Evolutionary conservation across 768 basidiomycete genomes (phyloP).

Genomic region (Serendipita sp.): DNA sequence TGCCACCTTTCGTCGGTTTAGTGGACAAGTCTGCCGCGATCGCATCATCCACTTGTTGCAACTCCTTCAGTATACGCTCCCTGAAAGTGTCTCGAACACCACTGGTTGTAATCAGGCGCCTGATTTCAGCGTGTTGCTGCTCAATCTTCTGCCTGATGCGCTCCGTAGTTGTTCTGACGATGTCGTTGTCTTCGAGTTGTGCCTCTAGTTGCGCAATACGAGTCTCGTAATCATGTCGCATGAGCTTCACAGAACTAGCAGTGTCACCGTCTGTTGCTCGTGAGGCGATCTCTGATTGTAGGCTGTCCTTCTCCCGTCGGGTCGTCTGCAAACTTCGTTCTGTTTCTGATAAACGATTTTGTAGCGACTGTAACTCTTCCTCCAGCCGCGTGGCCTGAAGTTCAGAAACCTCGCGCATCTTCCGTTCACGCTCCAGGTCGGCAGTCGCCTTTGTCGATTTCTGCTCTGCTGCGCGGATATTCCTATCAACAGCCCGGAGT

Average conservation of each 20-base stretch:
- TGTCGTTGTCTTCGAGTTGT: slow-evolving; percentile 42
- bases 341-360: slow-evolving; percentile 41
- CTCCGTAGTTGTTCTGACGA: slow-evolving; percentile 31
- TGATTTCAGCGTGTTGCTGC: slow-evolving; percentile 56
- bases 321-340: slow-evolving; percentile 35
- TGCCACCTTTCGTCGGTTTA: slow-evolving; percentile 18
- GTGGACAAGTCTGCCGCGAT: slow-evolving; percentile 35
- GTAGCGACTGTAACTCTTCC: slow-evolving; percentile 39
- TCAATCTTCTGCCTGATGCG: slow-evolving; percentile 48
- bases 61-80: slow-evolving; percentile 42
- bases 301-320: slow-evolving; percentile 45
- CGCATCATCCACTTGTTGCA: slow-evolving; percentile 44
- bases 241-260: slow-evolving; percentile 37
- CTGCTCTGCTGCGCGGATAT: slow-evolving; percentile 44
- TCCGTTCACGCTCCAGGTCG: slow-evolving; percentile 53
- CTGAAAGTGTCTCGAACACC: slow-evolving; percentile 44
- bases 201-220: slow-evolving; percentile 47
- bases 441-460: slow-evolving; percentile 37
- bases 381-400: slow-evolving; percentile 43
- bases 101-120: slow-evolving; percentile 43
- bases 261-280: slow-evolving; percentile 46
- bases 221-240: slow-evolving; percentile 48
- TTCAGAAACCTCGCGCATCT: slow-evolving; percentile 49
- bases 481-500: slow-evolving; percentile 55
- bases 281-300: slow-evolving; percentile 51